Base-by-base conservation (phyloP, 2,329 filamentous ascomycete genomes). In the Dactylellina drechsleri region DNA sequence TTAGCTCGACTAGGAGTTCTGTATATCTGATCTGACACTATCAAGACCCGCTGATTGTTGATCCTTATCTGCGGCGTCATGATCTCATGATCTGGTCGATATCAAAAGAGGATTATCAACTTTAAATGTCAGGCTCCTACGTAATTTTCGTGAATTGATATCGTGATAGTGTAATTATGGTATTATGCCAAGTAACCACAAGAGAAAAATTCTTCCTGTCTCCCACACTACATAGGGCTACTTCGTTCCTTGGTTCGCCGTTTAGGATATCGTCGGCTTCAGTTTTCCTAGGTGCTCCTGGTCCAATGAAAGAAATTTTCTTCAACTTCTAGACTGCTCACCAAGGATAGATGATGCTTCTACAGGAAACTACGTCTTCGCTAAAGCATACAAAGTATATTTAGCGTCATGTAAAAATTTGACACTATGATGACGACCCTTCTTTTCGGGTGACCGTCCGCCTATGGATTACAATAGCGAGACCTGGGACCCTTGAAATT, bases 241-340 rank as follows among this genome's bases (percentile, higher is more conserved):
- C 43, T 18, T 41, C 57, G 64, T 67, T 67, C 70, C 70, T 74
- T 73, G 68, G 68, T 61, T 73, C 70, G 70, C 57, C 64, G 70
- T 67, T 18, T 56, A 74, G 70, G 70, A 67, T 74, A 74, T 67
- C 58, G 52, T 67, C 70, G 70, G 70, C 70, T 58, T 59, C 26
- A 43, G 47, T 56, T 8, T 61, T 60, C 4, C 36, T 26, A 49
- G 8, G 36, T 40, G 58, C 28, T 49, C 10, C 54, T 36, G 20
- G 23, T 15, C 36, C 50, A 49, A 47, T 66, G 40, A n/a, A 23
- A 52, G 54, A 64, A 72, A 58, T 53, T 59, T 50, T 20, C 31
- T 62, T 43, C 28, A 64, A 28, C 20, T 10, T 12, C 6, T 47
- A 12, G 43, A 47, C 5, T 6, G 43, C 20, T 7, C 31, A 36